These are phyloP conservation scores for Casuarina cunninghamiana DNA, from an alignment of 306 rosid genomes.

Conservation along the genomic window DNA sequence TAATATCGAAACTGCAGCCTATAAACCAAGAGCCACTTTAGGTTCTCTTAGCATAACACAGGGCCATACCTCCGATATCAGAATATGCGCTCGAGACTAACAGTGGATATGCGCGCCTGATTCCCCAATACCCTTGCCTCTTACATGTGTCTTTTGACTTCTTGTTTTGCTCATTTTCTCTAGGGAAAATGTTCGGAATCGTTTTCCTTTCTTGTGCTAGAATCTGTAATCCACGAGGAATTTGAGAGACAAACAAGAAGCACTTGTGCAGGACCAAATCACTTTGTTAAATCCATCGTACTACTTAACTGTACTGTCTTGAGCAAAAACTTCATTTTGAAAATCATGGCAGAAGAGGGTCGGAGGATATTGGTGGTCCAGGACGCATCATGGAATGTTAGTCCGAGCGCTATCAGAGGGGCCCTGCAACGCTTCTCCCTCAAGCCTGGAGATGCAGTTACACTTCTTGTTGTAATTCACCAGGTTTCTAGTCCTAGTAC, in stretches of 20 bases:
- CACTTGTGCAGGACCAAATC: background rate
- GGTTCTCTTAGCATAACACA: background rate
- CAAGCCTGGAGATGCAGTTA: slow-evolving; percentile 67
- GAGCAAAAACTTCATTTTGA: background rate
- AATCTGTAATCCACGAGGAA: too few relatives aligned
- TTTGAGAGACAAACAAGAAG: too few relatives aligned
- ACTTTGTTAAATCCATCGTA: background rate
- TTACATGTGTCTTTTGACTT: background rate
- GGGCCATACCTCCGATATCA: slow-evolving; percentile 36
- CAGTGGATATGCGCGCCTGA: slow-evolving; percentile 34
- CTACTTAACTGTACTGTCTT: background rate
- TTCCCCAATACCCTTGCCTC: slow-evolving; percentile 22
- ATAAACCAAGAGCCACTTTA: background rate
- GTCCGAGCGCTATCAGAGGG: slow-evolving; percentile 43
- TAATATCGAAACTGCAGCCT: background rate
- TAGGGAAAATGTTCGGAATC: slow-evolving; percentile 3
- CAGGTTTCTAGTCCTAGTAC: slow-evolving; percentile 72
- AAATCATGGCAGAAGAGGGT: slow-evolving; percentile 27
- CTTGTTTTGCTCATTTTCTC: background rate
- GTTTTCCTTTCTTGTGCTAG: background rate
- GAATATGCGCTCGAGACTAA: slow-evolving; percentile 43
- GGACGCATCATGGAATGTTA: slow-evolving; percentile 63
- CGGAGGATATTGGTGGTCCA: slow-evolving; percentile 69
- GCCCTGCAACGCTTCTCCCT: slow-evolving; percentile 42
- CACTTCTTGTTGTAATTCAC: slow-evolving; percentile 61